Base-by-base conservation (phyloP, 257 asterid species). In the Verbena officinalis region DNA sequence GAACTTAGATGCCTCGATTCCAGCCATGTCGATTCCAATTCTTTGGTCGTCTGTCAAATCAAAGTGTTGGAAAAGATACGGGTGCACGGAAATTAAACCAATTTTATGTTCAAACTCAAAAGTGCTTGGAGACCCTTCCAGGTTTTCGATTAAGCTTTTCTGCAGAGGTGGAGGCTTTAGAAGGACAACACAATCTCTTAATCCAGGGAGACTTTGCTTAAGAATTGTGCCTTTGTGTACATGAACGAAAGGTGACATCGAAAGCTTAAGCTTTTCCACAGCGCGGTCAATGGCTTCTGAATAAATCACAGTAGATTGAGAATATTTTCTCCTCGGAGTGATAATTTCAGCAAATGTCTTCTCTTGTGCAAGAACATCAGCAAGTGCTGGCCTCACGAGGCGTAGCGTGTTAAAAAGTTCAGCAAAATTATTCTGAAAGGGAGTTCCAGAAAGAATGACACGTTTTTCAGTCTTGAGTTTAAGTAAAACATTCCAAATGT, bases 401-500 rank as follows among this genome's bases (percentile, higher is more conserved):
- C 60, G 79, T 53, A 84, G 14, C 0, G 78, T 77, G 77, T 84
- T 84, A 79, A 77, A 78, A 31, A 87, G 88, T 59, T 87, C 92
- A 0, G 15, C 21, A 33, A 87, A 84, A 9, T 80, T 84, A 64
- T 87, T 87, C 30, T 84, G 92, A 69, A 87, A 87, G 7, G 90
- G 95, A 45, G 92, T 87, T 51, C 90, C 95, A 11, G 95, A 82
- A 14, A 87, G 89, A 56, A 87, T 79, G 34, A 87, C 75, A 31
- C 83, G 75, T 56, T 75, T 82, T 12, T 65, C 63, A 0, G 88
- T 81, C 39, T 68, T 23, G 20, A 87, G 77, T 49, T 75, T 77
- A 7, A 40, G 59, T 15, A 84, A 69, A 8, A 70, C 79, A 9
- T 80, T 84, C 91, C 89, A 84, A 15, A 84, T 78, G 59, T 68